Percentiles rank a stretch among this genome's conserved stretches.
These are phyloP conservation scores for Cladosporium cucumerinum DNA, from an alignment of 2,329 filamentous ascomycete genomes.

Conservation along the genomic window DNA sequence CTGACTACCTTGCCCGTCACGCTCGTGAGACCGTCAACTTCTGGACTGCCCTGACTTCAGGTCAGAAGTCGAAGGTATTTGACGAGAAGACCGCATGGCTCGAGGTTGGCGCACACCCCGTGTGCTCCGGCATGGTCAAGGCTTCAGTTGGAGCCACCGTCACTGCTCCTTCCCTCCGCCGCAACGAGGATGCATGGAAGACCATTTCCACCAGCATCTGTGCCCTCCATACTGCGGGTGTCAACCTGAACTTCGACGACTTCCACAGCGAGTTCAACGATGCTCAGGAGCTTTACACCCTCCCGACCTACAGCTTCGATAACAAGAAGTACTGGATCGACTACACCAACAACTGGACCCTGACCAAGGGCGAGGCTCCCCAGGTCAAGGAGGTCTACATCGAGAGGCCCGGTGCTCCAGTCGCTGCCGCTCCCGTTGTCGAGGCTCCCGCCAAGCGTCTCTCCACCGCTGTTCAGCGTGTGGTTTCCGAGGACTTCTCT, in stretches of 20 bases:
- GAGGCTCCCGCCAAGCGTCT: slow-evolving; percentile 52
- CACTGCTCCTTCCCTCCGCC: slow-evolving; percentile 59
- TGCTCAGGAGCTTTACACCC: slow-evolving; percentile 57
- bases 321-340: slow-evolving; percentile 70
- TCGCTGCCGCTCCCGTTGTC: slow-evolving; percentile 37
- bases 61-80: slow-evolving; percentile 57
- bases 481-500: slow-evolving; percentile 61
- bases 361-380: slow-evolving; percentile 63
- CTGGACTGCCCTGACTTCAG: slow-evolving; percentile 57
- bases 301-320: slow-evolving; percentile 67
- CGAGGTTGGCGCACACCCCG: slow-evolving; percentile 71
- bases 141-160: slow-evolving; percentile 57
- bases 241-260: slow-evolving; percentile 68
- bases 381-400: slow-evolving; percentile 37
- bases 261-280: slow-evolving; percentile 61
- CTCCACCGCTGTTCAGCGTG: slow-evolving; percentile 62
- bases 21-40: slow-evolving; percentile 69
- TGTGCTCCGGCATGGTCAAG: slow-evolving; percentile 67
- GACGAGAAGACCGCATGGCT: slow-evolving; percentile 67
- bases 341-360: slow-evolving; percentile 67
- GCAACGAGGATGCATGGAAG: slow-evolving; percentile 62
- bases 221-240: slow-evolving; percentile 59
- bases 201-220: slow-evolving; percentile 58
- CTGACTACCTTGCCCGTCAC: slow-evolving; percentile 62
- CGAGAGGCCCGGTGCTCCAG: slow-evolving; percentile 35